A percentile compares a stretch with the other conserved stretches of the same genome.
Conservation (phyloP, 305 asterid species). For the Fraxinus nigra region DNA sequence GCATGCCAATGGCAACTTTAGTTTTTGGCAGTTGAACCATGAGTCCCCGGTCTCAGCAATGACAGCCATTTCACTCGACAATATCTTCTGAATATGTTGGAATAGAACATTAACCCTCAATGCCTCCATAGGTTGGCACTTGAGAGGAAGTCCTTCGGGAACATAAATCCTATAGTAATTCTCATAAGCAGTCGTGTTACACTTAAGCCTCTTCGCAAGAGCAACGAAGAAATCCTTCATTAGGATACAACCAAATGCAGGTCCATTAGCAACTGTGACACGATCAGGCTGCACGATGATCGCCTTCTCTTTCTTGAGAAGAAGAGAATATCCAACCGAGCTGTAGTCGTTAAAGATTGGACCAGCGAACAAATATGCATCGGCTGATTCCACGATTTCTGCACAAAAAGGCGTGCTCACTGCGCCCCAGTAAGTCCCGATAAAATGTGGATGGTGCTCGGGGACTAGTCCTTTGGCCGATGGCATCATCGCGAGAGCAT, state of each 20-base stretch:
- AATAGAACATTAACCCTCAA: slow-evolving; percentile 77
- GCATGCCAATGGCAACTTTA: slow-evolving; percentile 64
- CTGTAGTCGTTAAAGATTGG: slow-evolving; percentile 83
- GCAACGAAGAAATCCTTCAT: slow-evolving; percentile 79
- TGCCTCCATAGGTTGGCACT: slow-evolving; percentile 54
- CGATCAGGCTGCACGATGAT: slow-evolving; percentile 82
- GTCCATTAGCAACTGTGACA: slow-evolving; percentile 64
- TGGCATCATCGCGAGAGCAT: slow-evolving; percentile 73
- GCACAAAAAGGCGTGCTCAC: slow-evolving; percentile 85
- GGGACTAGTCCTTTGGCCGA: slow-evolving; percentile 80
- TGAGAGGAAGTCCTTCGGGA: slow-evolving; percentile 67
- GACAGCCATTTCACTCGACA: slow-evolving; percentile 62
- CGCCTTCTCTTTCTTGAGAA: slow-evolving; percentile 81
- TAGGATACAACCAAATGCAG: slow-evolving; percentile 71
- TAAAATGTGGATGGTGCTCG: slow-evolving; percentile 71
- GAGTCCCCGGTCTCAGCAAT: slow-evolving; percentile 92
- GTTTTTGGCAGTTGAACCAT: slow-evolving; percentile 88
- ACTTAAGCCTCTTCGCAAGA: slow-evolving; percentile 59
- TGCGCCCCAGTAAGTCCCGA: slow-evolving; percentile 91
- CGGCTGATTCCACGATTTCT: slow-evolving; percentile 86
- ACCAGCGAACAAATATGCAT: slow-evolving; percentile 85
- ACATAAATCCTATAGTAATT: slow-evolving; percentile 77
- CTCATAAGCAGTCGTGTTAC: slow-evolving; percentile 72
- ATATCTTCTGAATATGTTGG: slow-evolving; percentile 71
- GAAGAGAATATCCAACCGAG: slow-evolving; percentile 80